A percentile compares a stretch with the other conserved stretches of the same genome.
Evolutionary conservation across 345 rosid genomes (phyloP).

Genomic region (Hypericum androsaemum): DNA sequence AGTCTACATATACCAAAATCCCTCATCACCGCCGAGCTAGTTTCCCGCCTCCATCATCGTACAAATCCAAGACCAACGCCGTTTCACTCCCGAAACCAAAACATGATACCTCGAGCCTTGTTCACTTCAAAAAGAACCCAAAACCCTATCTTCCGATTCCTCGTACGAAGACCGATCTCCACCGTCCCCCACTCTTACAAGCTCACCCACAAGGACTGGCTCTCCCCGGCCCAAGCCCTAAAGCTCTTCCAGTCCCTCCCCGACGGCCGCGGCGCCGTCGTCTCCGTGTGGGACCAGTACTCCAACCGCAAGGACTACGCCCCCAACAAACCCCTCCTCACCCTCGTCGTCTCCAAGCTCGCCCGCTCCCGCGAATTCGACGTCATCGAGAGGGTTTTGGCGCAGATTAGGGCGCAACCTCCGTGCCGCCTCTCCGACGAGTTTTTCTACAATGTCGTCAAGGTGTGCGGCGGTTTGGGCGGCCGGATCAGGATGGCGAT

Average conservation of each 20-base stretch:
- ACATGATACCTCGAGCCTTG: no score
- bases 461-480: slow-evolving; percentile 50
- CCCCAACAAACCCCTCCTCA: slow-evolving; percentile 60
- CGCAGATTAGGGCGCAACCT: slow-evolving; percentile 31
- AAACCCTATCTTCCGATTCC: slow-evolving; percentile 1
- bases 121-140: no score
- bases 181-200: slow-evolving; percentile 8
- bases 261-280: slow-evolving; percentile 37
- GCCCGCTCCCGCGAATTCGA: slow-evolving; percentile 52
- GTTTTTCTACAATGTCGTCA: slow-evolving; percentile 67
- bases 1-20: no score
- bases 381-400: slow-evolving; percentile 53
- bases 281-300: slow-evolving; percentile 48
- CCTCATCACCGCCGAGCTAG: no score
- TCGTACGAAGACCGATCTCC: background rate
- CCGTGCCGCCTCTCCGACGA: slow-evolving; percentile 48
- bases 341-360: slow-evolving; percentile 43
- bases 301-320: slow-evolving; percentile 59
- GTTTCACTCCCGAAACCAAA: no score
- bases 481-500: slow-evolving; percentile 59
- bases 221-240: slow-evolving; percentile 56
- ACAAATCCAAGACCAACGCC: no score
- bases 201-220: slow-evolving; percentile 74
- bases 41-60: no score
- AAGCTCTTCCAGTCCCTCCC: slow-evolving; percentile 42